Conservation (phyloP, 2,329 filamentous ascomycete genomes). For the Mycosphaerella arachidis region DNA sequence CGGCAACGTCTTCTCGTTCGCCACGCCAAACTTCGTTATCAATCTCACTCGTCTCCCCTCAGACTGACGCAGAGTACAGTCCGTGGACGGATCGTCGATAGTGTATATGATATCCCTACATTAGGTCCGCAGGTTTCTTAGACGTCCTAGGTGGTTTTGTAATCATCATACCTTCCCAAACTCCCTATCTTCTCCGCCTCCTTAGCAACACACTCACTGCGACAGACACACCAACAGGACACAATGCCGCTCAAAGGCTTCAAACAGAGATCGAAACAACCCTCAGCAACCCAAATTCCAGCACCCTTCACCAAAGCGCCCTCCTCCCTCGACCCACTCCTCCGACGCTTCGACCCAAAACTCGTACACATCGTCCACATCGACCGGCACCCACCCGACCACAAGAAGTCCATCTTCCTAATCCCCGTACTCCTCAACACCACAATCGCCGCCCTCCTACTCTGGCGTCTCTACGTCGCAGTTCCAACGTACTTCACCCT, state of each 20-base stretch:
- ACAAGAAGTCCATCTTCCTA: slow-evolving; percentile 79
- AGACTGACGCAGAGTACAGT: no score
- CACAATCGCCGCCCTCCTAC: slow-evolving; percentile 59
- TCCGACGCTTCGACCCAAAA: slow-evolving; percentile 59
- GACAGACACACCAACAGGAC: not conserved
- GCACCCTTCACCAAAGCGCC: slow-evolving; percentile 65
- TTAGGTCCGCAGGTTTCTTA: no score
- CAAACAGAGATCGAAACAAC: slow-evolving; percentile 16
- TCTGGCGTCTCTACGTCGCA: slow-evolving; percentile 64
- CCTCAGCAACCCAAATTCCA: slow-evolving; percentile 19
- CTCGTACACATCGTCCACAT: slow-evolving; percentile 83
- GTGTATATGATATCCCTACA: no score
- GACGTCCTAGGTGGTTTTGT: no score
- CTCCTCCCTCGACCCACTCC: slow-evolving; percentile 59
- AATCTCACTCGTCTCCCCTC: no score
- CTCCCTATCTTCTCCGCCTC: no score
- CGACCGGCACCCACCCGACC: slow-evolving; percentile 62
- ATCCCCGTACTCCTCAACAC: slow-evolving; percentile 76
- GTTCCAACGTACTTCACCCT: slow-evolving; percentile 69
- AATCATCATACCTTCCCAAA: no score
- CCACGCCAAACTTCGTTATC: no score
- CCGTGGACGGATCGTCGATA: no score
- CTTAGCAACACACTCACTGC: no score
- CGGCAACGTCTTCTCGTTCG: no score
- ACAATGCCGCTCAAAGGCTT: slow-evolving; percentile 11